Conservation (phyloP, 164 flowering plant species). For the Litsea cubeba region DNA sequence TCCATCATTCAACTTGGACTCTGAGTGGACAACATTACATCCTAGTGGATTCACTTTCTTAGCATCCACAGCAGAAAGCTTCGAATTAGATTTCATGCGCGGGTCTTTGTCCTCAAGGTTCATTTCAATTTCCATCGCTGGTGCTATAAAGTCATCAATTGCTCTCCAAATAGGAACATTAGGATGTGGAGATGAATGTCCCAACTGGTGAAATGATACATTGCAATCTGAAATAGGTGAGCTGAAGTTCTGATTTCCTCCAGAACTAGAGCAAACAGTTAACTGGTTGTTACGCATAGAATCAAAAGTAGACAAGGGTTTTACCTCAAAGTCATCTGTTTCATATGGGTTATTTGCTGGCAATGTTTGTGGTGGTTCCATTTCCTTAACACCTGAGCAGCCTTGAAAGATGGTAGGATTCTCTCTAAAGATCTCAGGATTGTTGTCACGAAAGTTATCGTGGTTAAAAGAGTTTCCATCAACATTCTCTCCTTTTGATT, state of each 20-base stretch:
- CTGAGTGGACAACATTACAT: constrained; percentile 24
- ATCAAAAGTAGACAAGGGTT: constrained; percentile 23
- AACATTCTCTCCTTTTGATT: constrained; percentile 12
- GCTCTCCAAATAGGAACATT: constrained; percentile 48
- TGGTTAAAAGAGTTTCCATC: constrained; percentile 20
- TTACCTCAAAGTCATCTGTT: constrained; percentile 21
- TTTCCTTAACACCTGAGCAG: constrained; percentile 24
- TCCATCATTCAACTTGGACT: constrained; percentile 22
- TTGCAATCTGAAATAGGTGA: constrained; percentile 42
- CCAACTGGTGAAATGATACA: constrained; percentile 40
- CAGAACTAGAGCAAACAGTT: constrained; percentile 30
- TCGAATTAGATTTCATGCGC: constrained; percentile 12
- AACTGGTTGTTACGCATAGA: constrained; percentile 17
- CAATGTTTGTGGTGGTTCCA: constrained; percentile 25
- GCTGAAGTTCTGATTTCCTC: constrained; percentile 28
- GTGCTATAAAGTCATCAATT: constrained; percentile 33
- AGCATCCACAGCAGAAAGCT: constrained; percentile 23
- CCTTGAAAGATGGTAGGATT: constrained; percentile 18
- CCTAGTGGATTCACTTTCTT: constrained; percentile 24
- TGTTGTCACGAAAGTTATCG: constrained; percentile 23
- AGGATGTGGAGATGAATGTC: constrained; percentile 43
- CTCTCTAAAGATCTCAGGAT: constrained; percentile 28
- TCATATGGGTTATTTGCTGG: constrained; percentile 27
- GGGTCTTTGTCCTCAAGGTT: constrained; percentile 21
- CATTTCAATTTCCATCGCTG: constrained; percentile 31